These are phyloP conservation scores for Carex kokanica DNA, from an alignment of 176 grass and related monocot genomes.

Conservation along the genomic window DNA sequence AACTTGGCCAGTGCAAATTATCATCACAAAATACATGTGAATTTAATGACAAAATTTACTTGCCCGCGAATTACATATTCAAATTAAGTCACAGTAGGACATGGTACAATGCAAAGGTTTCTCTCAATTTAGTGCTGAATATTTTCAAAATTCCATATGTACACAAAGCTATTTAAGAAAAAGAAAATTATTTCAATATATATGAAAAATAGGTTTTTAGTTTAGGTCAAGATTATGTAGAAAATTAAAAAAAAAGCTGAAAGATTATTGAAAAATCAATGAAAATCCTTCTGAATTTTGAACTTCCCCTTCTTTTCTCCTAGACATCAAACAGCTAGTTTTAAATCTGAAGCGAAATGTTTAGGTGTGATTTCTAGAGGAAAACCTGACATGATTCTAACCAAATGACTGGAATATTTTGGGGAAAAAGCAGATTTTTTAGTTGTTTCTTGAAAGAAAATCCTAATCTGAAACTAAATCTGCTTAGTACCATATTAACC, in stretches of 20 bases:
- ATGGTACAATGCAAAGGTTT: not conserved
- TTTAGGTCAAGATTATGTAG: not conserved
- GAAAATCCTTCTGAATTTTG: not conserved
- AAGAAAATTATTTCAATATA: not conserved
- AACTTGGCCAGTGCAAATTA: not conserved
- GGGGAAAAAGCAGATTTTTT: not conserved
- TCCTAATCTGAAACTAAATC: not conserved
- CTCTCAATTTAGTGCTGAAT: not conserved
- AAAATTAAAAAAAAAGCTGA: not conserved
- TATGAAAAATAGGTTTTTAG: not conserved
- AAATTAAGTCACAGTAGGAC: not conserved
- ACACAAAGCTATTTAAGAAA: not conserved
- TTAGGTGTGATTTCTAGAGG: not conserved
- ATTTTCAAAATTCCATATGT: not conserved
- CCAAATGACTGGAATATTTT: not conserved
- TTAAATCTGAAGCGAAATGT: not conserved
- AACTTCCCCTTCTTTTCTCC: constrained; percentile 4
- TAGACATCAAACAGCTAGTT: not conserved
- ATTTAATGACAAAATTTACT: not conserved
- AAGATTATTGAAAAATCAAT: not conserved
- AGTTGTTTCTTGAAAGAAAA: not conserved
- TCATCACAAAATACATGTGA: not conserved
- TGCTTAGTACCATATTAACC: not conserved
- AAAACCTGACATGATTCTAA: not conserved
- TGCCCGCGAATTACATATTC: not conserved